phyloP scores from a whole-genome alignment of 2,329 filamentous ascomycete genomes.

The Aspergillus intermedius region DNA sequence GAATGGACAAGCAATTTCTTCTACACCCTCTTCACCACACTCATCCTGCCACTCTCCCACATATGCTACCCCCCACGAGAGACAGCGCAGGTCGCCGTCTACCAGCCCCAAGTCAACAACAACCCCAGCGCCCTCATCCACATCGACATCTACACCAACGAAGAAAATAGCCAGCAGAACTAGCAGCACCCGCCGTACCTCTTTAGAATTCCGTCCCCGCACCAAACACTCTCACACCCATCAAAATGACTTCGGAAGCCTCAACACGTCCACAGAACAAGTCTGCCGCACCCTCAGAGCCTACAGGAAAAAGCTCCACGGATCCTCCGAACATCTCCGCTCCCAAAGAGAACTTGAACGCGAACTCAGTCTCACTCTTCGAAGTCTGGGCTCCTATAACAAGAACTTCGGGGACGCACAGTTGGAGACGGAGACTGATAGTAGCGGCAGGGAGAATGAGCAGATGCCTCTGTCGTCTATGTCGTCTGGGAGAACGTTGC shows the following conservation, averaged over 20 bases:
- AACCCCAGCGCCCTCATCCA: constrained; percentile 31
- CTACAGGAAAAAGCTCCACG: constrained; percentile 53
- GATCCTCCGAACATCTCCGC: constrained; percentile 44
- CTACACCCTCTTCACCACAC: constrained; percentile 25
- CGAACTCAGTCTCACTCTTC: constrained; percentile 46
- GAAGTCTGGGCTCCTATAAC: constrained; percentile 24
- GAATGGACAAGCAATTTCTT: constrained; percentile 21
- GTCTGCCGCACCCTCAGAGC: constrained; percentile 51
- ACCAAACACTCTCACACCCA: constrained; percentile 30
- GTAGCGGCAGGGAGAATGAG: constrained; percentile 33
- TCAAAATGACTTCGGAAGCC: constrained; percentile 40
- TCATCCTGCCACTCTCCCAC: constrained; percentile 27
- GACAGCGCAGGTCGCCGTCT: constrained; percentile 31
- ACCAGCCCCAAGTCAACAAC: constrained; percentile 27
- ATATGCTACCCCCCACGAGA: constrained; percentile 18
- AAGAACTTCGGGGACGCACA: constrained; percentile 17
- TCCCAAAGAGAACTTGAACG: constrained; percentile 50
- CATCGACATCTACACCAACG: constrained; percentile 24
- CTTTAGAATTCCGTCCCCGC: constrained; percentile 46
- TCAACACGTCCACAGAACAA: constrained; percentile 51
- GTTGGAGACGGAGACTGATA: constrained; percentile 31
- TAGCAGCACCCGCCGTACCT: constrained; percentile 38
- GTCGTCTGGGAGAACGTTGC: constrained; percentile 16
- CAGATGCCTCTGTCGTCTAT: constrained; percentile 17
- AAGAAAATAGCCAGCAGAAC: constrained; percentile 25